These are phyloP conservation scores for Kurtzmaniella natalensis DNA, from an alignment of 1,139 yeast species.

Conservation along the genomic window DNA sequence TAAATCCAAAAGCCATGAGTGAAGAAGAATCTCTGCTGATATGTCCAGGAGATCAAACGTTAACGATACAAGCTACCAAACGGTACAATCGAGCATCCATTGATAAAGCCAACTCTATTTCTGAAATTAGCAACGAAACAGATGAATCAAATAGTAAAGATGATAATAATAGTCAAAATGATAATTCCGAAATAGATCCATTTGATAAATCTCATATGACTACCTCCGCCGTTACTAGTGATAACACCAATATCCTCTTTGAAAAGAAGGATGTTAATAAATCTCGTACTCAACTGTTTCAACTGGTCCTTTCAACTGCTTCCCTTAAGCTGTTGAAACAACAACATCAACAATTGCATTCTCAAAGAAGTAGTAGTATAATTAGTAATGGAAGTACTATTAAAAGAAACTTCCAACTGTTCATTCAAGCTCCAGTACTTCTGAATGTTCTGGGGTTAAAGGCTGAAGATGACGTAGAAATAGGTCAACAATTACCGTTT, in stretches of 20 bases:
- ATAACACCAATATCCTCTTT: conserved; percentile 27
- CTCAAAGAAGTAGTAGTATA: conserved; percentile 22
- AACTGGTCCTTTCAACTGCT: conserved; percentile 59
- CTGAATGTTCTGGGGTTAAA: conserved; percentile 35
- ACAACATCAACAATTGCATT: conserved; percentile 15
- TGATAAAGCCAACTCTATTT: neutral
- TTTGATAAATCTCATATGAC: neutral
- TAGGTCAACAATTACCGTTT: conserved; percentile 44
- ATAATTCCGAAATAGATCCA: neutral
- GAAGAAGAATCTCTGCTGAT: conserved; percentile 2
- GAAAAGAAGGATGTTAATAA: conserved; percentile 51
- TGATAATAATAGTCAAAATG: neutral
- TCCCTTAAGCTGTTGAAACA: conserved; percentile 48
- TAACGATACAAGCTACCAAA: conserved; percentile 1
- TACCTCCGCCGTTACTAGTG: neutral
- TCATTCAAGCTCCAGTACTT: conserved; percentile 46
- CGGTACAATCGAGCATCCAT: neutral
- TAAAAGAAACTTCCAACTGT: conserved; percentile 41
- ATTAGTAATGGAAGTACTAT: conserved; percentile 11
- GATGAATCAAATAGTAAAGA: neutral
- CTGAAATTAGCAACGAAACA: neutral
- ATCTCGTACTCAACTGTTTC: conserved; percentile 56
- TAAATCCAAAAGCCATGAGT: too few species aligned
- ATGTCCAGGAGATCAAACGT: neutral
- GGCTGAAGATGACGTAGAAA: conserved; percentile 26